Evolutionary conservation across 805 yeast species (phyloP).

Genomic region (Saturnispora sekii): DNA sequence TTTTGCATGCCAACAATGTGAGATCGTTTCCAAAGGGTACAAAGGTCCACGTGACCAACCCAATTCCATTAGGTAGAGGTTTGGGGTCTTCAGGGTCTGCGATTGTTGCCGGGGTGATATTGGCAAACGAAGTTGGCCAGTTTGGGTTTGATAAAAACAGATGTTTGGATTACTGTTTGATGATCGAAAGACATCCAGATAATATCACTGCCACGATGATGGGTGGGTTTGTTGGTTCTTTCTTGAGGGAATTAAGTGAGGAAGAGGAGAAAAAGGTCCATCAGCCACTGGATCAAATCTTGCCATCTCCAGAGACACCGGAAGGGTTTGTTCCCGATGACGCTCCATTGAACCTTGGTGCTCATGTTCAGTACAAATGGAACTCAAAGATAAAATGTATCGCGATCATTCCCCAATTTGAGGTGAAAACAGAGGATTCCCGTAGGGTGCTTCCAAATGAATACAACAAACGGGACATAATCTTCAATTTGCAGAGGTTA

Average conservation of each 20-base stretch:
- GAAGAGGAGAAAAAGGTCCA: slow-evolving; percentile 67
- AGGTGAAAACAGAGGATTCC: slow-evolving; percentile 85
- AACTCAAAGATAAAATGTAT: slow-evolving; percentile 73
- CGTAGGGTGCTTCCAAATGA: slow-evolving; percentile 81
- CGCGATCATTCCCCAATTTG: slow-evolving; percentile 89
- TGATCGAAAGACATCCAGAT: slow-evolving; percentile 98
- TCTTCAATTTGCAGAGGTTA: slow-evolving; percentile 86
- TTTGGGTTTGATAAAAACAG: slow-evolving; percentile 67
- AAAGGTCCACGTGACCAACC: slow-evolving; percentile 68
- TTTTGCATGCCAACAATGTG: slow-evolving; percentile 73
- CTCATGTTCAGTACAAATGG: slow-evolving; percentile 81
- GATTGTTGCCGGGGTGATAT: slow-evolving; percentile 89
- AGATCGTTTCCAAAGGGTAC: slow-evolving; percentile 79
- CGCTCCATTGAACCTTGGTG: slow-evolving; percentile 85
- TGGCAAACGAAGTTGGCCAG: slow-evolving; percentile 78
- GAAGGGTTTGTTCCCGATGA: slow-evolving; percentile 62
- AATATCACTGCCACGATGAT: slow-evolving; percentile 98
- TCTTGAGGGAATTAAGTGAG: slow-evolving; percentile 67
- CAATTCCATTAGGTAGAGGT: slow-evolving; percentile 95
- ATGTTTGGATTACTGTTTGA: slow-evolving; percentile 85
- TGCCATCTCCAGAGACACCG: slow-evolving; percentile 35
- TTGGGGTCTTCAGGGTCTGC: slow-evolving; percentile 98
- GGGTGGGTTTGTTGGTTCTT: slow-evolving; percentile 98
- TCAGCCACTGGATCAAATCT: slow-evolving; percentile 75
- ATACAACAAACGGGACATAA: slow-evolving; percentile 71